Percentiles rank a stretch among this genome's conserved stretches.
Evolutionary conservation across 345 rosid species (phyloP).

Genomic region (Citrus trifoliata): DNA sequence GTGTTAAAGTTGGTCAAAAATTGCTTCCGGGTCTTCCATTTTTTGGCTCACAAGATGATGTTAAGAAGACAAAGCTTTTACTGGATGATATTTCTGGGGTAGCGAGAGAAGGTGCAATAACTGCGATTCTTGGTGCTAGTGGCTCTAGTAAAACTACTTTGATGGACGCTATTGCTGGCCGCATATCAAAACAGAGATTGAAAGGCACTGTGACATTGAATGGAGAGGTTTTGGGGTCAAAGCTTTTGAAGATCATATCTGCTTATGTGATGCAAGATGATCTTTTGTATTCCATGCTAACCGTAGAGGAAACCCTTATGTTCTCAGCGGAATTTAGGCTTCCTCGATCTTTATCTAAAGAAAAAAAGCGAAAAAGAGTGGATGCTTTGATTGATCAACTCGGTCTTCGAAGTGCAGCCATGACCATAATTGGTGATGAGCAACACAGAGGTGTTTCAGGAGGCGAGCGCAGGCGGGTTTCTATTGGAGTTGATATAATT

Average conservation of each 20-base stretch:
- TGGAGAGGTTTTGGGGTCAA: constrained; percentile 66
- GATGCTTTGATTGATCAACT: constrained; percentile 84
- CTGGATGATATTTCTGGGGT: constrained; percentile 43
- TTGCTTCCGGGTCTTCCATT: neutral
- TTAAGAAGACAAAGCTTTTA: constrained; percentile 17
- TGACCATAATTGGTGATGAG: constrained; percentile 89
- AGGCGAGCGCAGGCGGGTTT: constrained; percentile 87
- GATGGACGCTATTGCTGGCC: constrained; percentile 77
- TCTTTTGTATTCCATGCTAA: constrained; percentile 85
- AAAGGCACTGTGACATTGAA: constrained; percentile 72
- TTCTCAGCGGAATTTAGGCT: constrained; percentile 93
- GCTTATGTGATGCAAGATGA: constrained; percentile 98
- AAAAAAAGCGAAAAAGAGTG: constrained; percentile 68
- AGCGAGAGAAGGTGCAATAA: constrained; percentile 70
- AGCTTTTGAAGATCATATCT: constrained; percentile 72
- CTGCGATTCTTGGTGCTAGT: constrained; percentile 92
- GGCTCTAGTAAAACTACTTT: constrained; percentile 93
- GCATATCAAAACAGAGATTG: constrained; percentile 71
- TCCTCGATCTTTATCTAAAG: constrained; percentile 74
- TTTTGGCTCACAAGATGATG: neutral
- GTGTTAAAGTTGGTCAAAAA: neutral
- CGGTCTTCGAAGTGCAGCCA: constrained; percentile 75
- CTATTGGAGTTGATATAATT: constrained; percentile 70
- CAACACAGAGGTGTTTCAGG: constrained; percentile 93
- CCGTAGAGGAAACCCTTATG: constrained; percentile 90